phyloP scores from a whole-genome alignment of 306 rosid species.

The Lathyrus tuberosus region DNA sequence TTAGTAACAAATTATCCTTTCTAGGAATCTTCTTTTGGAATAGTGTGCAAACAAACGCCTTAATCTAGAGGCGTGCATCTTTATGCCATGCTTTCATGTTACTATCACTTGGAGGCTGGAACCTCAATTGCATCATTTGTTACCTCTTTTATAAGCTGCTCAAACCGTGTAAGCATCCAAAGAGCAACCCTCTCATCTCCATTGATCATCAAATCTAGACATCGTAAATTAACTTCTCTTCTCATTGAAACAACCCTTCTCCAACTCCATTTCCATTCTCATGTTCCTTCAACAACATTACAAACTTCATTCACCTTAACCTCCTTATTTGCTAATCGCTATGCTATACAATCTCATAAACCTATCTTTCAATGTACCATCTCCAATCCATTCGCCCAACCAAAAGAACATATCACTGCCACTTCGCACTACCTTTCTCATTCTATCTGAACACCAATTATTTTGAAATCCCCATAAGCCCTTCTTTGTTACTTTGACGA shows the following conservation, averaged over 20 bases:
- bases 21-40: background rate
- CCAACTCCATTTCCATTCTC: background rate
- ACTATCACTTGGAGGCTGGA: background rate
- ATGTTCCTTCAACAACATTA: background rate
- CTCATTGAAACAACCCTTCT: too few relatives aligned
- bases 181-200: background rate
- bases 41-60: background rate
- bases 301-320: background rate
- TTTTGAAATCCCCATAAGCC: background rate
- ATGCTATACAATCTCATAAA: background rate
- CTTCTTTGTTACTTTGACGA: background rate
- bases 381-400: background rate
- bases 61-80: background rate
- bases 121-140: too few relatives aligned
- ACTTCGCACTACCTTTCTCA: background rate
- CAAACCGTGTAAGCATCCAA: too few relatives aligned
- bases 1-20: background rate
- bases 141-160: too few relatives aligned
- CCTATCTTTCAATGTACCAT: background rate
- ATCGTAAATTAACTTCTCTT: too few relatives aligned
- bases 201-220: too few relatives aligned
- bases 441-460: background rate
- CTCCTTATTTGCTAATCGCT: background rate
- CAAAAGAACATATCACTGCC: background rate
- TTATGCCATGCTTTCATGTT: background rate